phyloP scores from a whole-genome alignment of 345 rosid species.

The Citropsis articulata region DNA sequence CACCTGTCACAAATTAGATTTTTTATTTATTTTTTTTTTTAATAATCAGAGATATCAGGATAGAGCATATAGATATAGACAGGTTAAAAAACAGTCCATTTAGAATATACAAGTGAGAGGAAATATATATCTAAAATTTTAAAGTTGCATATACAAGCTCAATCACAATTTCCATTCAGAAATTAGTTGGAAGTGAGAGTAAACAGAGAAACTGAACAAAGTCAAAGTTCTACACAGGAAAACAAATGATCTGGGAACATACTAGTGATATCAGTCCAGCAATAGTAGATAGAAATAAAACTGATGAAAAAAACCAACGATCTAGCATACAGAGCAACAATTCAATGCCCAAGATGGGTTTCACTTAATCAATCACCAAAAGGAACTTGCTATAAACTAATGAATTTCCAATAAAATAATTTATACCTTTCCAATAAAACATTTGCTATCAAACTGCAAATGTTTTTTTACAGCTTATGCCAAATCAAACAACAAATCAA shows the following conservation, averaged over 20 bases:
- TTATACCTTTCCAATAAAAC: constrained; percentile 84
- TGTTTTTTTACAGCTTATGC: too few species aligned
- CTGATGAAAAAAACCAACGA: not conserved
- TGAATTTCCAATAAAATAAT: constrained; percentile 5
- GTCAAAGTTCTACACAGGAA: not conserved
- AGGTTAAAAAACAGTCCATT: too few species aligned
- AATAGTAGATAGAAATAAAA: not conserved
- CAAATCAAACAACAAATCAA: too few species aligned
- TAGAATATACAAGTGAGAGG: too few species aligned
- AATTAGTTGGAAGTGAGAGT: not conserved
- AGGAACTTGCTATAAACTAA: not conserved
- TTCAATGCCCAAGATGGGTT: not conserved
- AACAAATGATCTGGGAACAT: not conserved
- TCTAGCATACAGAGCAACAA: not conserved
- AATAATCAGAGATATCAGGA: too few species aligned
- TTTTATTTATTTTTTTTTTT: too few species aligned
- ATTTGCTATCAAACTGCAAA: too few species aligned
- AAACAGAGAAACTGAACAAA: not conserved
- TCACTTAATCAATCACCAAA: not conserved
- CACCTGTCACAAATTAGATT: too few species aligned
- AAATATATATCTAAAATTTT: not conserved
- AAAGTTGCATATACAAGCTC: not conserved
- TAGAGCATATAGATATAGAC: too few species aligned
- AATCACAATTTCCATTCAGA: not conserved
- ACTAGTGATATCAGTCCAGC: not conserved